A percentile compares a stretch with the other conserved stretches of the same genome.
phyloP scores from a whole-genome alignment of 129 eudicot species.

The Helianthus annuus region DNA sequence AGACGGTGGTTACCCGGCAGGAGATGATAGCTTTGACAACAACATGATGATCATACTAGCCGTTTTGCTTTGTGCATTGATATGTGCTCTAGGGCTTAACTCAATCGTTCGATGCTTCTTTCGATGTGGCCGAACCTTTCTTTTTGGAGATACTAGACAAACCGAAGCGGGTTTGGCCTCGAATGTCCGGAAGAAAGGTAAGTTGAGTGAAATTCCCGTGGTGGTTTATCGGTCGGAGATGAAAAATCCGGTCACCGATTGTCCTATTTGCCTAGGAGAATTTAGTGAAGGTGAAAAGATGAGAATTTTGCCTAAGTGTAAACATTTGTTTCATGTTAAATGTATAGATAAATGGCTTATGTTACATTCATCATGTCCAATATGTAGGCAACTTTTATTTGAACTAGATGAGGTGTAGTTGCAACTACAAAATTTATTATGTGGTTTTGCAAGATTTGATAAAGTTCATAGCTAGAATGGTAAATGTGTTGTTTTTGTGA shows the following conservation, averaged over 20 bases:
- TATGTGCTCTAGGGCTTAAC: constrained; percentile 73
- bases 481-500: constrained; percentile 16
- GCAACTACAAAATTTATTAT: constrained; percentile 8
- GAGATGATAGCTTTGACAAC: constrained; percentile 54
- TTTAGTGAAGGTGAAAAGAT: constrained; percentile 67
- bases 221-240: constrained; percentile 48
- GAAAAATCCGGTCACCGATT: constrained; percentile 53
- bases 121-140: constrained; percentile 39
- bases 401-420: constrained; percentile 39
- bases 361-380: constrained; percentile 73
- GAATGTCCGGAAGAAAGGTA: constrained; percentile 41
- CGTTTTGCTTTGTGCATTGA: constrained; percentile 65
- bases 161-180: constrained; percentile 25
- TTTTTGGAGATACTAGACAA: constrained; percentile 23
- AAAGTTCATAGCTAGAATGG: constrained; percentile 6
- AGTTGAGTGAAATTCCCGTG: constrained; percentile 57
- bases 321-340: constrained; percentile 72
- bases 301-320: constrained; percentile 65
- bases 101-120: constrained; percentile 61
- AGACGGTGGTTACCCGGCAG: constrained; percentile 17
- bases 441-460: constrained; percentile 22
- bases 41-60: constrained; percentile 83
- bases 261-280: constrained; percentile 78
- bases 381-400: constrained; percentile 55
- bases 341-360: constrained; percentile 80